Percentiles rank a stretch among this genome's conserved stretches.
Conservation (phyloP, 306 rosid species). For the Vachellia pachyceras region DNA sequence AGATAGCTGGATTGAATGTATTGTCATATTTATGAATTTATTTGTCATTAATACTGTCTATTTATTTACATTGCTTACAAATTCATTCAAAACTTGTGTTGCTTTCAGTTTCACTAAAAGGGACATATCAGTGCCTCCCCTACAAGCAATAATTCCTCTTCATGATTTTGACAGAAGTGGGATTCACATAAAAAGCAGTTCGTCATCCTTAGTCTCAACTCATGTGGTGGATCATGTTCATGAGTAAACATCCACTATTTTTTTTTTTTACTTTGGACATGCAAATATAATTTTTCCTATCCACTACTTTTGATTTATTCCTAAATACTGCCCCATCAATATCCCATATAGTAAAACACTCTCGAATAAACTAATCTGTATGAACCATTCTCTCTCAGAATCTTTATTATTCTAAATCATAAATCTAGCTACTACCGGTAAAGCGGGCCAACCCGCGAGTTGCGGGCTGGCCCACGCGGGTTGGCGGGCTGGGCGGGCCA, state of each 20-base stretch:
- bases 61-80: no score
- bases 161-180: background rate
- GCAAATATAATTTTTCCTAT: no score
- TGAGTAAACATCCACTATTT: background rate
- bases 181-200: background rate
- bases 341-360: no score
- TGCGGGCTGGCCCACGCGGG: no score
- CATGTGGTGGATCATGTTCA: conserved; percentile 7
- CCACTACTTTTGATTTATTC: background rate
- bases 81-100: background rate
- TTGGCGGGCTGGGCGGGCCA: no score
- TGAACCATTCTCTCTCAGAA: no score
- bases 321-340: no score
- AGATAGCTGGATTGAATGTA: background rate
- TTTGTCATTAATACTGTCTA: background rate
- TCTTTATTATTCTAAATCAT: no score
- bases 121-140: background rate
- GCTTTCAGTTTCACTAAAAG: background rate
- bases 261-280: background rate
- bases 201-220: conserved; percentile 10
- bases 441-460: no score
- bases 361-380: no score
- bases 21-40: background rate
- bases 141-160: background rate
- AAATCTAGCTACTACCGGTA: no score